Evolutionary conservation across 768 basidiomycete species (phyloP).

Genomic region (Myochromella boudieri): DNA sequence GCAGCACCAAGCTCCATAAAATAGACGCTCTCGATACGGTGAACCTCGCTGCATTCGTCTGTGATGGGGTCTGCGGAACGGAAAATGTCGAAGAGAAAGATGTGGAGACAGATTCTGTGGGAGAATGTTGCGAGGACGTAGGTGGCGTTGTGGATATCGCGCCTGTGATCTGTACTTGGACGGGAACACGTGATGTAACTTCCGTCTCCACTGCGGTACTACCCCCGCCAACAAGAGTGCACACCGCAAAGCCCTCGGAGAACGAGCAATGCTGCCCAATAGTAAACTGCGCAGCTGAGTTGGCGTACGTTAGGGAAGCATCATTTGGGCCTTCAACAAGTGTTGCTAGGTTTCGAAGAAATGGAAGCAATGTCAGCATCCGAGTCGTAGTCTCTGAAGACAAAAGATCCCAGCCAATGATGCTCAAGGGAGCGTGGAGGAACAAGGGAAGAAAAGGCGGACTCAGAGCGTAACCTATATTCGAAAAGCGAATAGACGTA

Average conservation of each 20-base stretch:
- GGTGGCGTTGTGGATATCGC: background rate
- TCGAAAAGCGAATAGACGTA: constrained; percentile 20
- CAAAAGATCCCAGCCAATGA: too few relatives aligned
- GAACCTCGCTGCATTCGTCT: background rate
- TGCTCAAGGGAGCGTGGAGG: too few relatives aligned
- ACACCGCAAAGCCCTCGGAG: constrained; percentile 24
- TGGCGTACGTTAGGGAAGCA: constrained; percentile 37
- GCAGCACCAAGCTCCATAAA: too few relatives aligned
- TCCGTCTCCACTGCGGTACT: constrained; percentile 27
- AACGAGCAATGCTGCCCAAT: constrained; percentile 24
- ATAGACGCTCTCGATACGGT: too few relatives aligned
- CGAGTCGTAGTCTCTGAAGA: background rate
- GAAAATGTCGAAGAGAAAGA: background rate
- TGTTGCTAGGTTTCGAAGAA: constrained; percentile 29
- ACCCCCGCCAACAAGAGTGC: constrained; percentile 22
- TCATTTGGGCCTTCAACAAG: constrained; percentile 42
- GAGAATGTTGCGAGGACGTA: background rate
- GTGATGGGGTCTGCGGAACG: background rate
- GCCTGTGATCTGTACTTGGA: constrained; percentile 11
- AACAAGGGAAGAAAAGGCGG: background rate
- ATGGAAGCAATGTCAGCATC: background rate
- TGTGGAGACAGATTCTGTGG: background rate
- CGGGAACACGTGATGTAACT: constrained; percentile 15
- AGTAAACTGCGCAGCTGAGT: constrained; percentile 22
- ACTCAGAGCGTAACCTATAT: background rate